Conservation (phyloP, 1,284 basidiomycete species). For the Cerioporus squamosus region DNA sequence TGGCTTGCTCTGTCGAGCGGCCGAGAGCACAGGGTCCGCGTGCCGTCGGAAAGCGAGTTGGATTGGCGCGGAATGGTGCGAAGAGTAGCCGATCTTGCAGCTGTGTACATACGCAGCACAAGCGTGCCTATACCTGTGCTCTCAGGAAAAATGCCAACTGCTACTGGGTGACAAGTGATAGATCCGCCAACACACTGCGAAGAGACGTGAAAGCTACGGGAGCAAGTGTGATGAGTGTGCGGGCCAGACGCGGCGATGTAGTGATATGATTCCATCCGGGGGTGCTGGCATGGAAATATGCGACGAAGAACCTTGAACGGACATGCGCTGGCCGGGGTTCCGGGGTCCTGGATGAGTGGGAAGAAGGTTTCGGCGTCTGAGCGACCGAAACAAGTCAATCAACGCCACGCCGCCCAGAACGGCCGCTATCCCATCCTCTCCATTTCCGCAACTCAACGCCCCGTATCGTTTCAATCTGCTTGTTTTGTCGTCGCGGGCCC, state of each 20-base stretch:
- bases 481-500: no score
- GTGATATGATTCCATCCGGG: neutral
- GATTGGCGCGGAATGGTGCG: neutral
- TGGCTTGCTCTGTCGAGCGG: no score
- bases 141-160: neutral
- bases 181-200: constrained; percentile 5
- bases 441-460: constrained; percentile 26
- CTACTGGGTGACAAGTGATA: constrained; percentile 18
- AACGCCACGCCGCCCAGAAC: constrained; percentile 35
- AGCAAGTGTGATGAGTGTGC: constrained; percentile 6
- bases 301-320: neutral
- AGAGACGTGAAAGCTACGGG: neutral
- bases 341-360: constrained; percentile 35
- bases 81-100: neutral
- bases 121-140: neutral
- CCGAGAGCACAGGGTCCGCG: no score
- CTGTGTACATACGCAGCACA: neutral
- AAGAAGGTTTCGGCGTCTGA: constrained; percentile 35
- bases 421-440: constrained; percentile 26
- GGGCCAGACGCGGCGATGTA: constrained; percentile 2
- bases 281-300: constrained; percentile 6
- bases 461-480: constrained; percentile 19
- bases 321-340: constrained; percentile 10
- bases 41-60: neutral
- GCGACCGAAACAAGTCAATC: constrained; percentile 34